phyloP scores from a whole-genome alignment of 495 filamentous ascomycete genomes.

The Hypoxylon fuscum region DNA sequence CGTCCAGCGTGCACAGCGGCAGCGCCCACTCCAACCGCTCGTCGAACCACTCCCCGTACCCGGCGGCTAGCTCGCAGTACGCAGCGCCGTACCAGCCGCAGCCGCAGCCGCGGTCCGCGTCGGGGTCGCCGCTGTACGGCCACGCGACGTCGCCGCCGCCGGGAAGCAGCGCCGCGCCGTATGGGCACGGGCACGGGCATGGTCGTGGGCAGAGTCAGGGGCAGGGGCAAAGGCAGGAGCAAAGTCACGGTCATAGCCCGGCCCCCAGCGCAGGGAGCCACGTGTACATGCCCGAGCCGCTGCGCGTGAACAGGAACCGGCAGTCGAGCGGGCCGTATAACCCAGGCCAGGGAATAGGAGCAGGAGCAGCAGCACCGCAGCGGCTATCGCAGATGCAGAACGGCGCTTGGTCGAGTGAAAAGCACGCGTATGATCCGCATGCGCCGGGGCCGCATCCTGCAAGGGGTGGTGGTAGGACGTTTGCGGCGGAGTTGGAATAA shows the following conservation, averaged over 20 bases:
- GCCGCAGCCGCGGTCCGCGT: neutral
- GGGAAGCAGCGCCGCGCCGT: neutral
- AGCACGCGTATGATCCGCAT: neutral
- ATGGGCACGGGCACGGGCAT: neutral
- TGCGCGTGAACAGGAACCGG: constrained; percentile 17
- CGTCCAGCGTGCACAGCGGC: constrained; percentile 15
- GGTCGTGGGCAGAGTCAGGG: too few relatives aligned
- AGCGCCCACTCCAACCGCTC: constrained; percentile 14
- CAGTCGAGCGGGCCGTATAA: neutral
- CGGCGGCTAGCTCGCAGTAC: constrained; percentile 1
- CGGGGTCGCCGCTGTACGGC: neutral
- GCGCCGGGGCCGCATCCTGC: neutral
- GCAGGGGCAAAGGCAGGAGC: too few relatives aligned
- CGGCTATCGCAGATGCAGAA: constrained; percentile 1
- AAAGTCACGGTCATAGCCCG: constrained; percentile 1
- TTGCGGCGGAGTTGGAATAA: constrained; percentile 32
- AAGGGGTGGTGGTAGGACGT: too few relatives aligned
- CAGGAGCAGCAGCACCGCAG: neutral
- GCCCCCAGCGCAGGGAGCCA: neutral
- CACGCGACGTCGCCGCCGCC: neutral
- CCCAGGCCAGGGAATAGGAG: neutral
- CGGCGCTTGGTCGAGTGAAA: constrained; percentile 6
- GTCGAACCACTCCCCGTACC: constrained; percentile 1
- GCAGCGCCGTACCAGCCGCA: constrained; percentile 5
- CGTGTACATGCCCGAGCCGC: constrained; percentile 24